These are phyloP conservation scores for Sequoia sempervirens DNA, from an alignment of 75 land plant genomes.

Conservation along the genomic window DNA sequence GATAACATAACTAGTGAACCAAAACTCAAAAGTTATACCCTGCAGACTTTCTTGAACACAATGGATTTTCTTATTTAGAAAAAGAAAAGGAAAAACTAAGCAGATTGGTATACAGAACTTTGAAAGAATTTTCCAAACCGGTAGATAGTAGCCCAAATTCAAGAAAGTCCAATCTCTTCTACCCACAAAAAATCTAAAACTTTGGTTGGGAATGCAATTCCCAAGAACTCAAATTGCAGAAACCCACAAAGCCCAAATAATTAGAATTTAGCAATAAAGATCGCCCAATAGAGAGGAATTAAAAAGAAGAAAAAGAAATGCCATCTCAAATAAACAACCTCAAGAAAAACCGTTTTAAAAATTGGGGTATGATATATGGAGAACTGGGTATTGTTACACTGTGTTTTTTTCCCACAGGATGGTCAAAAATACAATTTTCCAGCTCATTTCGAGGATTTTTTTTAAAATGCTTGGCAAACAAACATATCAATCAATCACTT, in stretches of 20 bases:
- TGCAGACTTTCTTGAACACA: not conserved
- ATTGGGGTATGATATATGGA: not conserved
- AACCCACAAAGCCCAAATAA: not conserved
- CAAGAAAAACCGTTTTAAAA: not conserved
- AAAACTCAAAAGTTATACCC: no score
- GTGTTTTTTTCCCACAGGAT: no score
- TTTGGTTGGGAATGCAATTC: not conserved
- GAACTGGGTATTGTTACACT: no score
- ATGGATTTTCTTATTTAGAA: not conserved
- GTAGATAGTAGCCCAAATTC: not conserved
- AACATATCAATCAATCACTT: no score
- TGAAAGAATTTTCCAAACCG: not conserved
- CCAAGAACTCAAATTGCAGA: not conserved
- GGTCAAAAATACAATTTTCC: no score
- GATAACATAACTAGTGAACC: no score
- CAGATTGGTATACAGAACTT: not conserved
- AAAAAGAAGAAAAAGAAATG: not conserved
- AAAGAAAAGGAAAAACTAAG: no score
- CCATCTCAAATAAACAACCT: not conserved
- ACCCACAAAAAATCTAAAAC: not conserved
- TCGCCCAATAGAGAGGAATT: not conserved
- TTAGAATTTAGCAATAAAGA: not conserved
- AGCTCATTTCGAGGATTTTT: no score
- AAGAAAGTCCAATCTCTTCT: not conserved
- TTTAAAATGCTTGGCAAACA: no score